These are phyloP conservation scores for Geotrichum citri-aurantii DNA, from an alignment of 1,139 yeast genomes.

Conservation along the genomic window DNA sequence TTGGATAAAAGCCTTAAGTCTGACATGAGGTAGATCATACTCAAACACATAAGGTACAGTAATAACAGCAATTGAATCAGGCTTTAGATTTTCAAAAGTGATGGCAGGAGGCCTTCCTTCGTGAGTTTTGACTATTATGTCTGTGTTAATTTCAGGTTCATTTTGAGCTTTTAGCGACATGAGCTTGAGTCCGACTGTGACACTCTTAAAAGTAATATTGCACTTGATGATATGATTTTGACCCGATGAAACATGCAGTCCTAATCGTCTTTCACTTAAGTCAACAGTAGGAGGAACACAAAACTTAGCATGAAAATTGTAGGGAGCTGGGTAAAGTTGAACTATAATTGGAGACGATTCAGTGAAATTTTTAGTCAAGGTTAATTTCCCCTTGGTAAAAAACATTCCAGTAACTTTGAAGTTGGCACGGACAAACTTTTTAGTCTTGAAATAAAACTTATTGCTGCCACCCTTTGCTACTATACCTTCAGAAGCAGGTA, in stretches of 20 bases:
- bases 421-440: slow-evolving; percentile 27
- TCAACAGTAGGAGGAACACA: slow-evolving; percentile 20
- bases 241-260: slow-evolving; percentile 21
- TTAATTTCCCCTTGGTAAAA: slow-evolving; percentile 25
- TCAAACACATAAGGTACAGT: slow-evolving; percentile 19
- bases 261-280: slow-evolving; percentile 24
- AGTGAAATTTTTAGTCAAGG: slow-evolving; percentile 26
- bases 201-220: slow-evolving; percentile 19
- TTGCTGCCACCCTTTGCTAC: slow-evolving; percentile 6
- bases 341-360: slow-evolving; percentile 19
- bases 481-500: neutral
- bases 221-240: slow-evolving; percentile 18
- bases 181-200: slow-evolving; percentile 21
- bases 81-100: slow-evolving; percentile 5
- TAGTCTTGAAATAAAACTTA: slow-evolving; percentile 24
- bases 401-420: slow-evolving; percentile 27
- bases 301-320: slow-evolving; percentile 23
- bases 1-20: slow-evolving; percentile 18
- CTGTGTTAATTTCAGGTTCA: slow-evolving; percentile 6
- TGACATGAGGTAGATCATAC: slow-evolving; percentile 6
- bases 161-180: slow-evolving; percentile 14
- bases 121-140: neutral
- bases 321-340: slow-evolving; percentile 24
- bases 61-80: slow-evolving; percentile 6
- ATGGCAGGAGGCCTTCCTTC: slow-evolving; percentile 18